Conservation (phyloP, 345 rosid genomes). For the Kernera saxatilis region DNA sequence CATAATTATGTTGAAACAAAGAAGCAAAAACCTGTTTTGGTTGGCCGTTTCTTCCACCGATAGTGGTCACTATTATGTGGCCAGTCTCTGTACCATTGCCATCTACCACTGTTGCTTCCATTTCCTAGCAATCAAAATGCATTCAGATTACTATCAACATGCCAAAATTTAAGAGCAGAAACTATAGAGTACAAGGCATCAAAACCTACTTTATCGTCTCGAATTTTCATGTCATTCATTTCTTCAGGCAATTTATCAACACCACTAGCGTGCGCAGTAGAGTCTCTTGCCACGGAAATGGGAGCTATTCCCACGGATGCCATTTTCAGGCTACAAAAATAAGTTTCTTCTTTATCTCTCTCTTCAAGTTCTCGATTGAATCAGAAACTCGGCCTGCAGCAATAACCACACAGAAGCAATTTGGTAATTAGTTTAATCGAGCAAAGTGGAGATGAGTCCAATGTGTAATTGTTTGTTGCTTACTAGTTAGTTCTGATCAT, state of each 20-base stretch:
- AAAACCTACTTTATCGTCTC: constrained; percentile 44
- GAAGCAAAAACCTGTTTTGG: constrained; percentile 68
- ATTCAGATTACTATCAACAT: background rate
- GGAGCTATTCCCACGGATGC: constrained; percentile 69
- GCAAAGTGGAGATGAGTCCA: background rate
- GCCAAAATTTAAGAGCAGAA: background rate
- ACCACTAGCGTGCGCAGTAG: constrained; percentile 40
- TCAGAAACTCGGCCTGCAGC: background rate
- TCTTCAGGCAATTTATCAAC: constrained; percentile 75
- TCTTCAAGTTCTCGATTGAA: background rate
- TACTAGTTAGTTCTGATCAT: background rate
- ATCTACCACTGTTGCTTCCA: constrained; percentile 85
- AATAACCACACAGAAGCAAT: background rate
- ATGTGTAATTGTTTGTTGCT: background rate
- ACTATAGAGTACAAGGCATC: background rate
- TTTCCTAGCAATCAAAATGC: constrained; percentile 52
- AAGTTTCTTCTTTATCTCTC: background rate
- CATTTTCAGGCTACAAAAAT: constrained; percentile 35
- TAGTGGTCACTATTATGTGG: constrained; percentile 91
- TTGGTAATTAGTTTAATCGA: background rate
- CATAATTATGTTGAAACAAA: background rate
- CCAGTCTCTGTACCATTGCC: constrained; percentile 93
- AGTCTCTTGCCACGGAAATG: constrained; percentile 47
- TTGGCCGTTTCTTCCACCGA: constrained; percentile 95
- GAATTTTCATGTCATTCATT: constrained; percentile 85